These are phyloP conservation scores for Zymoseptoria ardabiliae DNA, from an alignment of 2,329 filamentous ascomycete genomes.

Conservation along the genomic window DNA sequence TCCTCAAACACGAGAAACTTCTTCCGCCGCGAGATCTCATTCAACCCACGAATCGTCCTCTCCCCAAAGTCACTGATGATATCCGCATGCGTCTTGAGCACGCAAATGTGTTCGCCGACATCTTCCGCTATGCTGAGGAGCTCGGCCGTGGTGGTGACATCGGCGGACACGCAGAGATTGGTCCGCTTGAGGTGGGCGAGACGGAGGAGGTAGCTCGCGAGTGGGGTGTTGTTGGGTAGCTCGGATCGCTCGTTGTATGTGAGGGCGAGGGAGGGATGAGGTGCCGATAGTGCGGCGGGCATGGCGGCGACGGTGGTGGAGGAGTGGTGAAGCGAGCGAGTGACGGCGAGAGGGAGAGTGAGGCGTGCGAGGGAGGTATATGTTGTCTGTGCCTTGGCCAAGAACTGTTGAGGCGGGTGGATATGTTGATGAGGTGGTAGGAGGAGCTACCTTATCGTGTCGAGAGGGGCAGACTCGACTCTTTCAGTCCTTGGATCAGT, in stretches of 20 bases:
- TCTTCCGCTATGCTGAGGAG: conserved; percentile 51
- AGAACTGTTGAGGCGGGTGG: neutral
- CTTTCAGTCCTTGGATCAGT: neutral
- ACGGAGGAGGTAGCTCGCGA: conserved; percentile 43
- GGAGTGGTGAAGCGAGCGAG: neutral
- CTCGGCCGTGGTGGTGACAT: conserved; percentile 49
- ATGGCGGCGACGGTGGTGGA: conserved; percentile 5
- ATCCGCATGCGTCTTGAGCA: conserved; percentile 56
- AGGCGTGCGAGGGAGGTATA: neutral
- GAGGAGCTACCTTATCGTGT: neutral
- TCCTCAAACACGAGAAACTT: conserved; percentile 49
- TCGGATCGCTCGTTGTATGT: conserved; percentile 41
- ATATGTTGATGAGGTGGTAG: neutral
- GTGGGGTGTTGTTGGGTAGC: conserved; percentile 36
- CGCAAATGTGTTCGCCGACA: conserved; percentile 53
- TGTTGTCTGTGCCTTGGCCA: neutral
- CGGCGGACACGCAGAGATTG: conserved; percentile 50
- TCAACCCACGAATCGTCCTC: conserved; percentile 44
- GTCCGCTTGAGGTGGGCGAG: conserved; percentile 45
- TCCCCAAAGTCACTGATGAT: conserved; percentile 55
- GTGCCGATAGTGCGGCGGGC: conserved; percentile 3
- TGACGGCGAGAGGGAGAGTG: neutral
- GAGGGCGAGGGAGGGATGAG: conserved; percentile 36
- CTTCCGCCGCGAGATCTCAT: conserved; percentile 43
- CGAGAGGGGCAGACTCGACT: neutral